phyloP scores from a whole-genome alignment of 352 stramenopile genomes.

The Hyaloperonospora arabidopsidis region DNA sequence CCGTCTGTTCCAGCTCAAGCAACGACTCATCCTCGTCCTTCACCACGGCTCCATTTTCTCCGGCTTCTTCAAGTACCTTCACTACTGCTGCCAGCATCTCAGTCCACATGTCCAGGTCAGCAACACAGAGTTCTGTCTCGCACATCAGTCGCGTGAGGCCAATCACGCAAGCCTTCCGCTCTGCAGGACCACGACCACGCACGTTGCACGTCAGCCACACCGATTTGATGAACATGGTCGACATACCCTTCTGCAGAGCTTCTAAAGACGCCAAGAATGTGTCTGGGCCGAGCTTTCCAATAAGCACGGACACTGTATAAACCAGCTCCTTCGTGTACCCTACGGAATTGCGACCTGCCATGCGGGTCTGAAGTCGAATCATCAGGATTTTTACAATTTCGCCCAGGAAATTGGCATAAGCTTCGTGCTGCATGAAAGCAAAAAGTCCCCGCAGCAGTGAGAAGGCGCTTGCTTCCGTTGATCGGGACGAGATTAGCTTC shows the following conservation, averaged over 20 bases:
- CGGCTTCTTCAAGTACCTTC: conserved; percentile 57
- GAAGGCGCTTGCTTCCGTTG: conserved; percentile 91
- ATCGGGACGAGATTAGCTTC: conserved; percentile 92
- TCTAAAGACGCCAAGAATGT: conserved; percentile 78
- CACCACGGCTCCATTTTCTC: conserved; percentile 39
- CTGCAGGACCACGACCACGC: conserved; percentile 49
- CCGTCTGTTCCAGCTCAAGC: conserved; percentile 69
- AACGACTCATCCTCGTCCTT: conserved; percentile 81
- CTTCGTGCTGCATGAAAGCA: conserved; percentile 69
- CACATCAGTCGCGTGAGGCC: conserved; percentile 67
- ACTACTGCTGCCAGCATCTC: conserved; percentile 40
- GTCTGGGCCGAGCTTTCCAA: conserved; percentile 84
- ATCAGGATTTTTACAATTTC: conserved; percentile 94
- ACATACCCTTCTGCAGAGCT: conserved; percentile 85
- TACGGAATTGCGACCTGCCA: conserved; percentile 79
- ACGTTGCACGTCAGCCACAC: conserved; percentile 84
- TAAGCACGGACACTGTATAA: conserved; percentile 81
- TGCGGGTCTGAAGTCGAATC: conserved; percentile 88
- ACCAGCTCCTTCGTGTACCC: conserved; percentile 86
- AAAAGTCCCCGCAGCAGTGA: conserved; percentile 88
- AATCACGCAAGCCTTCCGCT: conserved; percentile 64
- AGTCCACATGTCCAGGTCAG: conserved; percentile 47
- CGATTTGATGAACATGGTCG: conserved; percentile 86
- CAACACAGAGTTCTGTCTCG: conserved; percentile 55
- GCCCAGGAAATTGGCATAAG: conserved; percentile 74